A percentile compares a stretch with the other conserved stretches of the same genome.
Conservation (phyloP, 2,329 filamentous ascomycete species). For the Colletotrichum cordylinicola region DNA sequence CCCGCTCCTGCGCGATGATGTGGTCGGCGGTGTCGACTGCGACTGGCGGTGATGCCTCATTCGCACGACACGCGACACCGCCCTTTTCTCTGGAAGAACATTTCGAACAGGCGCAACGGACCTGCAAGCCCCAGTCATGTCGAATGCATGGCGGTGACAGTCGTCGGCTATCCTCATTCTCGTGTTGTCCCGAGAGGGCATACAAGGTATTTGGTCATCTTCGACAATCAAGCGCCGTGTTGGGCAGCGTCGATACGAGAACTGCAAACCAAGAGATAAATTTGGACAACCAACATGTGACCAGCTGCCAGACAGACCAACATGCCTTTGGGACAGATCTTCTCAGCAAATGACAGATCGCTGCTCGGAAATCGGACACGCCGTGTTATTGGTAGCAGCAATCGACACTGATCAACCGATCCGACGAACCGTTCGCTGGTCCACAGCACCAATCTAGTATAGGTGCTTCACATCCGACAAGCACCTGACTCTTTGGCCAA, state of each 20-base stretch:
- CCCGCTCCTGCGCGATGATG: constrained; percentile 12
- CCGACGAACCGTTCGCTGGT: neutral
- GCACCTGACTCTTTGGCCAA: neutral
- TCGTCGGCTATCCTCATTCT: neutral
- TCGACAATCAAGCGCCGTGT: neutral
- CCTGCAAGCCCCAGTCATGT: neutral
- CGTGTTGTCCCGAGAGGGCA: neutral
- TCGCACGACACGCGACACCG: neutral
- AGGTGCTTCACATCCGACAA: neutral
- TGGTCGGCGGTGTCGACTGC: neutral
- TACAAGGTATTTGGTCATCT: neutral
- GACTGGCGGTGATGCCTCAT: constrained; percentile 6
- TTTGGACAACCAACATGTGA: neutral
- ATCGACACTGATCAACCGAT: neutral
- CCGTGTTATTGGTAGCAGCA: neutral
- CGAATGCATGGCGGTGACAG: neutral
- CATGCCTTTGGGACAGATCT: neutral
- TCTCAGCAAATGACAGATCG: neutral
- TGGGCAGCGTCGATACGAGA: neutral
- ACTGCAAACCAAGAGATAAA: neutral
- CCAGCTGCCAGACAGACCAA: neutral
- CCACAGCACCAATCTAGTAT: neutral
- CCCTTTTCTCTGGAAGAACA: neutral
- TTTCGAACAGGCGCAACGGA: neutral
- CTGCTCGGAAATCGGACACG: neutral